Base-by-base conservation (phyloP, 2,329 filamentous ascomycete species). In the Teratosphaeria destructans region DNA sequence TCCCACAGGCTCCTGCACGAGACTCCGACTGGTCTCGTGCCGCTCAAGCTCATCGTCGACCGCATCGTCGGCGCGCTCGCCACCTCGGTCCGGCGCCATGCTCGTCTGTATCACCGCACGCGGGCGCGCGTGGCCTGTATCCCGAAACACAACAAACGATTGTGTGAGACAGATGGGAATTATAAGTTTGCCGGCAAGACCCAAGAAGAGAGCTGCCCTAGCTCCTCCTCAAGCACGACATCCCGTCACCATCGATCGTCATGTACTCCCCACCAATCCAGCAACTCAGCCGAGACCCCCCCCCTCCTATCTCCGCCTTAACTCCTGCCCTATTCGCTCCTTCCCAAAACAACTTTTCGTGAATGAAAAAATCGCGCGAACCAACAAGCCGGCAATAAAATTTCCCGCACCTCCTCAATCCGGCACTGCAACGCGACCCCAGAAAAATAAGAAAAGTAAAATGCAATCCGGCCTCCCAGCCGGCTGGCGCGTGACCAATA, bases 41-140 rank as follows among this genome's bases (percentile, higher is more conserved):
- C 57, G 29, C 29, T 32, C 53, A 23, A 64, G 60, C 37, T 58
- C 54, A 52, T 63, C 47, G 56, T 64, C 60, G 56, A 62, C 60
- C 53, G 47, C 12, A 4, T 57, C 56, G 37, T 49, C 26, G 19
- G 32, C 37, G 37, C 26, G 12, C 37, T 32, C 49, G 14, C 32
- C 19, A 52, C 71, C 71, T 67, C 71, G 66, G 60, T 73, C 71
- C 34, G 70, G 71, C 55, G 71, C 71, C 71, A 73, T 73, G 34
- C 35, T 58, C 27, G 29, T 32, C 4, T 32, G 37, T 39, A 54
- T 32, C 11, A 12, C 52, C 11, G 32, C 37, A 56, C 23, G 29
- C 3, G 29, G 23, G n/a, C n/a, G 43, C n/a, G 43, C 43, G 43
- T 23, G 10, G 16, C 19, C n/a, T 49, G 43, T 23, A 19, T 32